Evolutionary conservation across 495 filamentous ascomycete species (phyloP).

Genomic region (Pseudevernia furfuracea): DNA sequence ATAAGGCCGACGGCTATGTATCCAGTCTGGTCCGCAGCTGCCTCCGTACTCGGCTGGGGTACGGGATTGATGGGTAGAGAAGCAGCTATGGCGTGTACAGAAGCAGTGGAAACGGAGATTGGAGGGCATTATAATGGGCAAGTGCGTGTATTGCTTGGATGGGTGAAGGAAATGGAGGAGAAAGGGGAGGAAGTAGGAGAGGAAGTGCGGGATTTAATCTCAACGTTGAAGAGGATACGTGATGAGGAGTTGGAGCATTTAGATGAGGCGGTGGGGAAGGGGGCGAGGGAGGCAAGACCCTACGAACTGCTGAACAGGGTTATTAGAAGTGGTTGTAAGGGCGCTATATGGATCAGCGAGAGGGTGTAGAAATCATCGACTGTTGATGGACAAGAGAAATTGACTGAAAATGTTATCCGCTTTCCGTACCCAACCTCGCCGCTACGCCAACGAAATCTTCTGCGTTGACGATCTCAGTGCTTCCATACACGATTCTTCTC

Average conservation of each 20-base stretch:
- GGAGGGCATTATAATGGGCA: slow-evolving; percentile 93
- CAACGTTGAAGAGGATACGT: slow-evolving; percentile 70
- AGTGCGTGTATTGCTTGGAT: slow-evolving; percentile 68
- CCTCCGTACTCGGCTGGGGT: slow-evolving; percentile 78
- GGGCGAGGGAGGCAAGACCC: slow-evolving; percentile 77
- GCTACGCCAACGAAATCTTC: slow-evolving; percentile 78
- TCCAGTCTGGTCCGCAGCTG: slow-evolving; percentile 79
- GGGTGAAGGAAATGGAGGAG: slow-evolving; percentile 57
- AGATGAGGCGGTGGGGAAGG: slow-evolving; percentile 89
- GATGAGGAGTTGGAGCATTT: slow-evolving; percentile 97
- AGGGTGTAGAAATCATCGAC: slow-evolving; percentile 45
- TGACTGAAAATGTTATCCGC: slow-evolving; percentile 23
- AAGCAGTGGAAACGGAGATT: slow-evolving; percentile 98
- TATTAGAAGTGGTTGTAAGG: slow-evolving; percentile 79
- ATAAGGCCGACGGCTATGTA: slow-evolving; percentile 92
- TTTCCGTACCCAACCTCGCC: slow-evolving; percentile 66
- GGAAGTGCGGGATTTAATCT: slow-evolving; percentile 66
- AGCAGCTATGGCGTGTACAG: slow-evolving; percentile 97
- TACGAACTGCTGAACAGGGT: slow-evolving; percentile 83
- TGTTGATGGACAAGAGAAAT: background rate
- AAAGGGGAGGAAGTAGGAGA: slow-evolving; percentile 68
- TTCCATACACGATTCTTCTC: slow-evolving; percentile 87
- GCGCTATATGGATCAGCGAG: slow-evolving; percentile 91
- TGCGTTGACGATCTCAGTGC: slow-evolving; percentile 88
- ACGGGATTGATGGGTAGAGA: slow-evolving; percentile 87